Evolutionary conservation across 2,329 filamentous ascomycete genomes (phyloP), one percentile per base, ranked within the genome.

Genomic region (Fusarium tupiense): DNA sequence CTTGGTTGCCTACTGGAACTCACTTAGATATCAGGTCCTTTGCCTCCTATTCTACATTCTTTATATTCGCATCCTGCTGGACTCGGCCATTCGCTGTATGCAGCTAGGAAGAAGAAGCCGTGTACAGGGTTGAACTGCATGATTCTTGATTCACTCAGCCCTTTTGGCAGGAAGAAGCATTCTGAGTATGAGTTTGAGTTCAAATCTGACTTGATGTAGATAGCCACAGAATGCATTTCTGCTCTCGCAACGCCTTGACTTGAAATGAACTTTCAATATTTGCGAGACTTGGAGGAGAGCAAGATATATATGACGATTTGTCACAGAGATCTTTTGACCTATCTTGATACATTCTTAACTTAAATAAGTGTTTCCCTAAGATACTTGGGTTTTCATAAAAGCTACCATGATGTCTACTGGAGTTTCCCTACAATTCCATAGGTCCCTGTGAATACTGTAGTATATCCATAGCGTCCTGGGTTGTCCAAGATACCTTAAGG

Each of bases 201-300:
- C 8, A 20, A 9, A 0, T 57, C 8, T 20, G 6, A 33, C 6
- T 31, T 33, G 3, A 20, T 24, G 1, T 16, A 24, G 7, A 6
- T 24, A 43, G 10, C 14, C 22, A 7, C 10, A 1, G 5, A 29
- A 19, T n/a, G 0, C 6, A 2, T 2, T 29, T 13, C 13, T 29
- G 7, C 1, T n/a, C 17, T 16, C 17, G 0, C 2, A 7, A 12
- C 10, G 8, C 3, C 5, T 40, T 2, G 5, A 13, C 24, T 40
- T 17, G 1, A 29, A 3, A 7, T 20, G 2, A 20, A 20, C 17
- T 16, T 2, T 5, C 6, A 20, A 13, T 16, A 8, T 5, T 3
- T 20, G 5, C 1, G 4, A 31, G n/a, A n/a, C 8, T 14, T n/a
- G 3, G 2, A 13, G 7, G 2, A 13, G 7, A 13, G 17, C 6